Base-by-base conservation (phyloP, 2,329 filamentous ascomycete genomes). In the Fusarium subglutinans region DNA sequence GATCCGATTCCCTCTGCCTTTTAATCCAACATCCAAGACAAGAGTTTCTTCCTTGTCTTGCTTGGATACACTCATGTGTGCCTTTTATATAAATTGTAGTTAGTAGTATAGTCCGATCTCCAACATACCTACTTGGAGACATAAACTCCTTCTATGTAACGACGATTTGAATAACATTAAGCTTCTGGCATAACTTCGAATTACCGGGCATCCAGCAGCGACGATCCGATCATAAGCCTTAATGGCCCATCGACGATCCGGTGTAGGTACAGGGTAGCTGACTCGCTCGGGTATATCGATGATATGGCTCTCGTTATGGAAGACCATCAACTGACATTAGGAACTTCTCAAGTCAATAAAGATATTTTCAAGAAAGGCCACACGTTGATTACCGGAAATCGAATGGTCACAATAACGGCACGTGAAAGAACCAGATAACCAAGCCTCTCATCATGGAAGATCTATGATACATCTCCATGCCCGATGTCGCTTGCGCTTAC, bases 351-450 rank as follows among this genome's bases (percentile, higher is more conserved):
- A 37, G 5, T 12, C 24, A 8, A 22, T 15, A 15, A 11, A 6
- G 24, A 7, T 7, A 0, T 18, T 10, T 2, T 17, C 6, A 24
- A 33, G 22, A 2, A 24, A 18, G 47, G 28, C 1, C 8, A 14
- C 11, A 13, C 8, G 11, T 24, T 24, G 15, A 14, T 24, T 24
- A 2, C 4, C 3, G 11, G 3, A 13, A 24, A 33, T 8, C 6
- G 22, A 8, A 33, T 51, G 11, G 2, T 14, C 22, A 12, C 15
- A 51, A 24, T 12, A 18, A 24, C 5, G 18, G 11, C 18, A 24
- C 11, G 22, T 18, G 22, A 14, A 24, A 22, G 47, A 33, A 18
- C 11, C 14, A 24, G 28, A 33, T 8, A 33, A 18, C 22, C 8
- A 50, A 24, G 10, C 22, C 8, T 18, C 5, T 50, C 3, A 11